Evolutionary conservation across 2,329 filamentous ascomycete species (phyloP).

Genomic region (Fusarium transvaalense): DNA sequence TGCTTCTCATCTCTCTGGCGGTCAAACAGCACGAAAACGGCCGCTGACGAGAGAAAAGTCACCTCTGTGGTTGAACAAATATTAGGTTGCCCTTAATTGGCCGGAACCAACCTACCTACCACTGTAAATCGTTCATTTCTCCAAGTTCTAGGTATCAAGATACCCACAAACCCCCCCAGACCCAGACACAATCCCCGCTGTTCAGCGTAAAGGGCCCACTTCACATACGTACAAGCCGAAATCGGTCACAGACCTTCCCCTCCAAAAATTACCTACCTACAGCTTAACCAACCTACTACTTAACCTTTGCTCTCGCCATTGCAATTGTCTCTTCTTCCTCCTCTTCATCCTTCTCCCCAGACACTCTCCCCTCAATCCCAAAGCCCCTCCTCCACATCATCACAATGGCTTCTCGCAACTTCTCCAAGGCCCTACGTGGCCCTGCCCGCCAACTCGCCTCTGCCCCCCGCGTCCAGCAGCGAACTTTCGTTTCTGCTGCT

Average conservation of each 20-base stretch:
- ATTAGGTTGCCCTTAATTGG: conserved; percentile 27
- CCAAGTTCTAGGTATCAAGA: conserved; percentile 5
- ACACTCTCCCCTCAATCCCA: conserved; percentile 42
- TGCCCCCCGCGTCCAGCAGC: conserved; percentile 69
- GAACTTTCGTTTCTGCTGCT: conserved; percentile 72
- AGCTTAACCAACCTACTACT: conserved; percentile 41
- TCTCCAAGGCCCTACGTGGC: conserved; percentile 75
- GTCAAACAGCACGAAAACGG: conserved; percentile 12
- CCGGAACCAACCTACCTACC: neutral
- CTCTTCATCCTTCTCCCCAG: conserved; percentile 49
- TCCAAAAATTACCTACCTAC: conserved; percentile 19
- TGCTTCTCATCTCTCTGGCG: neutral
- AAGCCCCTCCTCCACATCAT: conserved; percentile 47
- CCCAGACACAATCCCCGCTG: conserved; percentile 39
- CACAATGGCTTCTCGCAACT: conserved; percentile 82
- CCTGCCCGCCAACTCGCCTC: conserved; percentile 72
- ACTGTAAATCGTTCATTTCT: conserved; percentile 3
- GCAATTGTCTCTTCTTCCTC: conserved; percentile 25
- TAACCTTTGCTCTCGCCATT: conserved; percentile 46
- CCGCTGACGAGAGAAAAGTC: conserved; percentile 11
- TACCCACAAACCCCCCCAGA: conserved; percentile 24
- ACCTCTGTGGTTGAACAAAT: conserved; percentile 22
- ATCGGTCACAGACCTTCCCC: conserved; percentile 40
- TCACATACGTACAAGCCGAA: conserved; percentile 42
- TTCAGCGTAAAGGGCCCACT: conserved; percentile 33